Percentiles rank a stretch among this genome's conserved stretches.
Conservation (phyloP, 169 alveolate genomes). For the Eimeria tenella region DNA sequence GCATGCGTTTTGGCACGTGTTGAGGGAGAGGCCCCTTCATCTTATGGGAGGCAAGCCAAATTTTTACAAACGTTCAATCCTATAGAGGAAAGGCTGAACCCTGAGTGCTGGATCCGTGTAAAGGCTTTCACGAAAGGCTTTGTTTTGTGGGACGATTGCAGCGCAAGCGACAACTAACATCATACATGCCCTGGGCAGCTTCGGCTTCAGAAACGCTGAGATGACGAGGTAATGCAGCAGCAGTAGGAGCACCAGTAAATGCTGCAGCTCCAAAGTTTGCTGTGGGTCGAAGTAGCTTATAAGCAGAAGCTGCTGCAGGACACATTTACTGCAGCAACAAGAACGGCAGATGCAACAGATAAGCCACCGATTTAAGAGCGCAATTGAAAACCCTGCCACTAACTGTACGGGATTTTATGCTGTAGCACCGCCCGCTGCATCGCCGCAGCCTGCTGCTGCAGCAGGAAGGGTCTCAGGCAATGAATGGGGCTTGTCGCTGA, state of each 20-base stretch:
- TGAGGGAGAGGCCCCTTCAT: conserved; percentile 6
- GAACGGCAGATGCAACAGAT: background rate
- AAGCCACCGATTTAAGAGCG: background rate
- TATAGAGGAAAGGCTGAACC: background rate
- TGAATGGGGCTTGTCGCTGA: background rate
- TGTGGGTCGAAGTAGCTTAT: too few species aligned
- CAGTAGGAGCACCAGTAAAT: background rate
- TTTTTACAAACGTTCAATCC: background rate
- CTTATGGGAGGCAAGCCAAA: background rate
- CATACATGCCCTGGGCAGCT: conserved; percentile 11
- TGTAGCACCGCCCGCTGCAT: background rate
- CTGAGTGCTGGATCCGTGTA: background rate
- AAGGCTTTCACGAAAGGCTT: too few species aligned
- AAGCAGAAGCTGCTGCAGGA: background rate
- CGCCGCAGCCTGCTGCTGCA: background rate
- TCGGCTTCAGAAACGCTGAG: conserved; percentile 20
- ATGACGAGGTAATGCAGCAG: background rate
- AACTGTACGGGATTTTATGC: background rate
- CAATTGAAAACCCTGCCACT: background rate
- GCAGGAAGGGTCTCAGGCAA: background rate
- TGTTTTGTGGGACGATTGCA: background rate
- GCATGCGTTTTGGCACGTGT: conserved; percentile 9
- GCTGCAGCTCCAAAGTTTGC: background rate
- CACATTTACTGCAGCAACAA: background rate
- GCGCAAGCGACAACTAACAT: conserved; percentile 44